phyloP scores from a whole-genome alignment of 306 rosid genomes.

The Lagenaria siceraria region DNA sequence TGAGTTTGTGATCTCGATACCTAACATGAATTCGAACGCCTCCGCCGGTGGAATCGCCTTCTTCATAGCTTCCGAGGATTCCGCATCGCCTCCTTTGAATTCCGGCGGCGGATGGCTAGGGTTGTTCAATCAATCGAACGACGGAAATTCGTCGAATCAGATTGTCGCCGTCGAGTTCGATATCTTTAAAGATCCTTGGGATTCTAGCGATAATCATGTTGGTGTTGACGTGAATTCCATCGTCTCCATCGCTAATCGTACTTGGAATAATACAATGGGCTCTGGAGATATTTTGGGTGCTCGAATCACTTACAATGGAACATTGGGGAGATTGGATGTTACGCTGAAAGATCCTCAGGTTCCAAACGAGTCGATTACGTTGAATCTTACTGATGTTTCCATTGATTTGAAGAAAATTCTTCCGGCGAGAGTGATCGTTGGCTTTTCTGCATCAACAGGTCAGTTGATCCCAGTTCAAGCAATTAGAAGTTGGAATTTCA shows the following conservation, averaged over 20 bases:
- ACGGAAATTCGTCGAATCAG: neutral
- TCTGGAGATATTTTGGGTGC: constrained; percentile 4
- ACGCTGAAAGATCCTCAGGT: neutral
- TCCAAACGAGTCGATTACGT: neutral
- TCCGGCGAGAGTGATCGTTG: constrained; percentile 1
- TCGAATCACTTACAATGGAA: neutral
- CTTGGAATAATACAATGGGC: constrained; percentile 4
- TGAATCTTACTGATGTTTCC: neutral
- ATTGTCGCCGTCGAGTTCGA: constrained; percentile 5
- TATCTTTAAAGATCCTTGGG: neutral
- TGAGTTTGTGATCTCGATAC: neutral
- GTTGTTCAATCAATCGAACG: neutral
- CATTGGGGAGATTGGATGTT: neutral
- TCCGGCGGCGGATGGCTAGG: constrained; percentile 5
- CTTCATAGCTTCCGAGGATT: neutral
- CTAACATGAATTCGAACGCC: neutral
- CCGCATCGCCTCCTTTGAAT: neutral
- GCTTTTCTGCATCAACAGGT: constrained; percentile 9
- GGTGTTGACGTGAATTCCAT: constrained; percentile 4
- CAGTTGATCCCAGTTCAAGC: neutral
- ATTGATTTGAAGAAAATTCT: neutral
- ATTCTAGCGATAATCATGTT: constrained; percentile 1
- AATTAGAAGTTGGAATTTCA: constrained; percentile 1
- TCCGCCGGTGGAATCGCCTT: constrained; percentile 2
- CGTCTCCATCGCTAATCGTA: neutral